These are phyloP conservation scores for Pilaira anomala DNA, from an alignment of 192 early-diverging fungal genomes.

Conservation along the genomic window DNA sequence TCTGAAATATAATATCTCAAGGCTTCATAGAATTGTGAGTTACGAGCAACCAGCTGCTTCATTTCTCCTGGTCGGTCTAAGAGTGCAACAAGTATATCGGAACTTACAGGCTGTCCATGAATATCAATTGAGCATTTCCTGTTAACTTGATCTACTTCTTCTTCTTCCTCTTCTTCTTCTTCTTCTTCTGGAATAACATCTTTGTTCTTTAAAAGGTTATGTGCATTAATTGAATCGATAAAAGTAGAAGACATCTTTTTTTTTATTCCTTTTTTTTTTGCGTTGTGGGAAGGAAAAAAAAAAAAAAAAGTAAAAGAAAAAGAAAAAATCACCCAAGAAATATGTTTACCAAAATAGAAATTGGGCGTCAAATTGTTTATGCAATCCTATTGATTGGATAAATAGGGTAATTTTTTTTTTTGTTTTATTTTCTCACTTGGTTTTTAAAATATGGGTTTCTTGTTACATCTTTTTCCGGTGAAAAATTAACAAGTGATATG, in stretches of 20 bases:
- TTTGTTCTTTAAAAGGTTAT: conserved; percentile 1
- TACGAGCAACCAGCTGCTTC: conserved; percentile 23
- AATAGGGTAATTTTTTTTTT: no score
- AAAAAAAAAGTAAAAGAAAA: no score
- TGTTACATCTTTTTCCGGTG: no score
- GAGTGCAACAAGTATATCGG: conserved; percentile 28
- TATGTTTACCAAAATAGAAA: no score
- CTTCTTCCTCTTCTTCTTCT: conserved; percentile 9
- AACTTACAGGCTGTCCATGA: conserved; percentile 18
- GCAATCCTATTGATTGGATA: no score
- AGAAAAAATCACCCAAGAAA: no score
- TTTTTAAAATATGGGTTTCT: no score
- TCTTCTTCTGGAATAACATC: conserved; percentile 11
- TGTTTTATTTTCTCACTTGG: no score
- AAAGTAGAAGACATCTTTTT: conserved; percentile 8
- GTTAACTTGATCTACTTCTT: not conserved
- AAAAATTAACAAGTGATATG: no score
- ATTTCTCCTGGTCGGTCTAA: conserved; percentile 28
- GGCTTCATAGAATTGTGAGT: conserved; percentile 25
- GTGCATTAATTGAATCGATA: not conserved
- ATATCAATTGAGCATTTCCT: conserved; percentile 12
- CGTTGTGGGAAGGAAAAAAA: no score
- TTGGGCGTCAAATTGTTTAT: no score
- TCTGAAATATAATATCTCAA: conserved; percentile 22
- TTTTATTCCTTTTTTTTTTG: no score